phyloP scores from a whole-genome alignment of 202 grass and related monocot species.

The Alloteropsis angusta region DNA sequence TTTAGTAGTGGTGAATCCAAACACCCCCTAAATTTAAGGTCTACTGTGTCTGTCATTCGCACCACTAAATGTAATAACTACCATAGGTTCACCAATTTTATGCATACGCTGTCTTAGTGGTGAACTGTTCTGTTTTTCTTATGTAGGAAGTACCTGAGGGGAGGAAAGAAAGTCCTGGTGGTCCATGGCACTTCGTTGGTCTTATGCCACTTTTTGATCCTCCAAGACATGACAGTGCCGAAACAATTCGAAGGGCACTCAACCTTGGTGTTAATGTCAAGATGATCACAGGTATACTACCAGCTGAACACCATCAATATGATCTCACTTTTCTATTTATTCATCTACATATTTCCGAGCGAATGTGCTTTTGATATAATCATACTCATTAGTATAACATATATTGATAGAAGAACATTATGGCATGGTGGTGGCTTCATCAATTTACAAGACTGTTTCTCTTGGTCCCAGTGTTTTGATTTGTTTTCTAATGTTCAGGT shows the following conservation, averaged over 20 bases:
- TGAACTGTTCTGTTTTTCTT: not conserved
- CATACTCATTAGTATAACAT: not conserved
- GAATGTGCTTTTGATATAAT: not conserved
- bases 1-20: no score
- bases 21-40: not conserved
- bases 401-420: not conserved
- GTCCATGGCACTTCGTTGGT: slow-evolving; percentile 64
- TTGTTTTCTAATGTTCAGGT: slow-evolving; percentile 34
- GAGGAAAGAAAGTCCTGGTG: slow-evolving; percentile 62
- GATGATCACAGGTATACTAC: slow-evolving; percentile 66
- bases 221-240: slow-evolving; percentile 79
- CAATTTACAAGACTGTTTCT: not conserved
- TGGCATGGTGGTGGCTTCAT: not conserved
- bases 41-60: not conserved
- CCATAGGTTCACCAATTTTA: not conserved
- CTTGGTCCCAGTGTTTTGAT: not conserved
- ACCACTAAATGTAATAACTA: not conserved
- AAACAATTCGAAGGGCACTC: slow-evolving; percentile 78
- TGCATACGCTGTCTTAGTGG: not conserved
- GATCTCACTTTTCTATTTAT: not conserved
- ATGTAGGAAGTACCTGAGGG: slow-evolving; percentile 76
- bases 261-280: slow-evolving; percentile 86
- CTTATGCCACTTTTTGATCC: slow-evolving; percentile 86
- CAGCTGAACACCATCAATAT: not conserved
- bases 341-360: not conserved